Evolutionary conservation across 2,329 filamentous ascomycete species (phyloP).

Genomic region (Davidsoniella australis): DNA sequence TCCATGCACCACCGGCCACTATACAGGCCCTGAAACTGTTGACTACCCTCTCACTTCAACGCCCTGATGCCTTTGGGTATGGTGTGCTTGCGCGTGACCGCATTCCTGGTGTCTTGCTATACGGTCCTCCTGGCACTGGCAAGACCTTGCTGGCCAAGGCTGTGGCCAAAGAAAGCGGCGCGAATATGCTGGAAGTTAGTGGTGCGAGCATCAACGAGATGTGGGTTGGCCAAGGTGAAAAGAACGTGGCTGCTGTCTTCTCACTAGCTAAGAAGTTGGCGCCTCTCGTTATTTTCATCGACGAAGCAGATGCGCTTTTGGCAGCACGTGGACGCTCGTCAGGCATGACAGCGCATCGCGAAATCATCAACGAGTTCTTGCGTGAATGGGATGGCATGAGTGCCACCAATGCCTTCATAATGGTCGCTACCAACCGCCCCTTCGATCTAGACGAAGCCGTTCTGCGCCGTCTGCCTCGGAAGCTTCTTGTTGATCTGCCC

Average conservation of each 20-base stretch:
- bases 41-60: conserved; percentile 69
- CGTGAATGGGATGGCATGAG: conserved; percentile 90
- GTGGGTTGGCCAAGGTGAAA: conserved; percentile 91
- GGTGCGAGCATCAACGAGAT: conserved; percentile 90
- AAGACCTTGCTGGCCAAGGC: conserved; percentile 56
- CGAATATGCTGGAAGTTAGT: conserved; percentile 69
- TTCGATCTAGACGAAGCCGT: conserved; percentile 89
- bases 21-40: conserved; percentile 77
- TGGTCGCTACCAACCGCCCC: conserved; percentile 92
- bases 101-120: conserved; percentile 75
- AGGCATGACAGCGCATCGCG: conserved; percentile 57
- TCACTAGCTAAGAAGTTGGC: conserved; percentile 77
- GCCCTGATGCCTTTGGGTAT: conserved; percentile 91
- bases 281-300: conserved; percentile 88
- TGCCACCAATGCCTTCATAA: conserved; percentile 77
- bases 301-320: conserved; percentile 88
- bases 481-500: conserved; percentile 58
- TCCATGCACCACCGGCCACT: conserved; percentile 67
- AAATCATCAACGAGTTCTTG: conserved; percentile 92
- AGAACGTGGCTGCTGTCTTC: conserved; percentile 88
- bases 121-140: conserved; percentile 70
- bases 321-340: conserved; percentile 52
- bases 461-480: conserved; percentile 55
- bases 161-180: conserved; percentile 50
- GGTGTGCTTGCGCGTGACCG: conserved; percentile 82